Evolutionary conservation across 768 basidiomycete species (phyloP), one percentile per base, ranked within the genome.

Genomic region (Inosperma sp.): DNA sequence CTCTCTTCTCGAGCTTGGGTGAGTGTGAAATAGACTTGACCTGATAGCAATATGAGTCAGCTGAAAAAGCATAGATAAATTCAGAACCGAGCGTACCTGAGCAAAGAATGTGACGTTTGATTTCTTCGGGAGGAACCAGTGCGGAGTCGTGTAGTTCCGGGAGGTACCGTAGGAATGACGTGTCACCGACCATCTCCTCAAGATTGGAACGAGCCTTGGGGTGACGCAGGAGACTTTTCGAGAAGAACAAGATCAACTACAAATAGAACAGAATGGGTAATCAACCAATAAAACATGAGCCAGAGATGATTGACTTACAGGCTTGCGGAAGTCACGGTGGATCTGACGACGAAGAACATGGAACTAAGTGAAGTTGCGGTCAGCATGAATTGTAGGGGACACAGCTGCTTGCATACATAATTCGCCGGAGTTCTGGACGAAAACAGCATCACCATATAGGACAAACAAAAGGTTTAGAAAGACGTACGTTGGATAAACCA

Each of bases 311-410:
- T 13, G 6, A 64, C 80, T 48, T 62, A 90, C 86, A 37, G 95
- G 95, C 74, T 97, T 98, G 62, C 95, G 85, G 88, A 93, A 98
- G 66, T 97, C 96, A 59, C 96, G 91, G 69, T 93, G 88, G 63
- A 89, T 90, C 70, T 97, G 95, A 55, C 95, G 87, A 68, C 94
- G 91, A 42, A 98, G 86, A 52, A 95, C 91, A 64, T 95, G 94
- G 90, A 93, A 96, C 84, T 86, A 58, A 56, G 7, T 51, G 23
- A 30, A 27, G 43, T 47, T 51, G 9, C 51, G 16, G 35, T 31
- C 16, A 52, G 50, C 25, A 49, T 37, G 48, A 17, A 13, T n/a
- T 2, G 14, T 26, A n/a, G 31, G 14, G 31, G 21, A 49, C 2
- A 30, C 17, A 17, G 22, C 4, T 21, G 34, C 44, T 14, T 10